Percentiles rank a stretch among this genome's conserved stretches.
These are phyloP conservation scores for Ustilago bromivora DNA, from an alignment of 1,284 basidiomycete genomes.

Conservation along the genomic window DNA sequence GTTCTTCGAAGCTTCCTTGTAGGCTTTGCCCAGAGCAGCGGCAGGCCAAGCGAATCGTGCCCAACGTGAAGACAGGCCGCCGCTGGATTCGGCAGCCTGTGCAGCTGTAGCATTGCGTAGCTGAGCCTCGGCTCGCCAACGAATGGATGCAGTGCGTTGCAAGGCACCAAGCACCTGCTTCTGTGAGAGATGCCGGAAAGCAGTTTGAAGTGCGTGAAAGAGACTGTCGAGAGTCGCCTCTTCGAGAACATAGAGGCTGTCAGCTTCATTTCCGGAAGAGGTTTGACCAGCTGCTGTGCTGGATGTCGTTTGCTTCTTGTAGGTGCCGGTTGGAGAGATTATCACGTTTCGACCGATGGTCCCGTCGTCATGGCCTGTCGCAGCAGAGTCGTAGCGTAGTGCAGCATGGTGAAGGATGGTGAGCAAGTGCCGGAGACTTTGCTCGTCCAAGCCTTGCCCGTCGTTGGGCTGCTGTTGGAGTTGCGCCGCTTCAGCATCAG, in stretches of 20 bases:
- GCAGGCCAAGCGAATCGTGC: constrained; percentile 54
- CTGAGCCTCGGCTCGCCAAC: constrained; percentile 60
- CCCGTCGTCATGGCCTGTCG: constrained; percentile 12
- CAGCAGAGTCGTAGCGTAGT: constrained; percentile 12
- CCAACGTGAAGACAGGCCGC: constrained; percentile 36
- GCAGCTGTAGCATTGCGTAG: constrained; percentile 46
- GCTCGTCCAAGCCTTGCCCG: constrained; percentile 46
- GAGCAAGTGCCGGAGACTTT: constrained; percentile 42
- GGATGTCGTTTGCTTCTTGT: constrained; percentile 27
- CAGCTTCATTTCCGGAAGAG: neutral
- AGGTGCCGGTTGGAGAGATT: constrained; percentile 37
- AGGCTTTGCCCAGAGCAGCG: constrained; percentile 48
- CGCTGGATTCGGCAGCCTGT: constrained; percentile 33
- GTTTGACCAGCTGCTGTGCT: neutral
- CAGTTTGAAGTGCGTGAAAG: constrained; percentile 31
- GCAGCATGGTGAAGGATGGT: constrained; percentile 50
- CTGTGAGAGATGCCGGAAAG: constrained; percentile 48
- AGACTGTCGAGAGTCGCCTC: constrained; percentile 44
- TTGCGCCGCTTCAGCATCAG: neutral
- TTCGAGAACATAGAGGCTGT: constrained; percentile 30
- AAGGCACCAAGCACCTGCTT: constrained; percentile 47
- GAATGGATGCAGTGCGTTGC: constrained; percentile 59
- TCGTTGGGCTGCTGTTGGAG: constrained; percentile 5
- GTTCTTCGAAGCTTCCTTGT: constrained; percentile 47
- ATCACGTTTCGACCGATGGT: constrained; percentile 27